Evolutionary conservation across 768 basidiomycete genomes (phyloP), one percentile per base, ranked within the genome.

Genomic region (Leccinellum rugosiceps): DNA sequence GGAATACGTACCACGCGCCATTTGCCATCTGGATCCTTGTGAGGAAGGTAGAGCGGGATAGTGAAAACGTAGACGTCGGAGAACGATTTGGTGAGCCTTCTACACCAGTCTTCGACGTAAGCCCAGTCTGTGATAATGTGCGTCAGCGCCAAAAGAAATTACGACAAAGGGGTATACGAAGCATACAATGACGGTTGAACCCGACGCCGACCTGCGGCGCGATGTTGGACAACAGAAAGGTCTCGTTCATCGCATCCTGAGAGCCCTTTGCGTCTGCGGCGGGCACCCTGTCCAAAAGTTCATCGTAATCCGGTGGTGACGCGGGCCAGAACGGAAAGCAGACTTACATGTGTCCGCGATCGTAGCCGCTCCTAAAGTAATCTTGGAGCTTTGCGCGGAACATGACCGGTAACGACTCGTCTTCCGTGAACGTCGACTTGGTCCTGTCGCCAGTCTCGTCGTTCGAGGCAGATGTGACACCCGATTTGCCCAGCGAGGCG

Each of bases 181-280:
- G 45, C 63, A 59, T 65, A 94, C 95, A 99, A 68, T 98, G 94
- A 54, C 97, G 80, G 68, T 98, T 99, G 79, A 98, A 99, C 0
- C 96, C 97, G 41, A 84, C 92, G 1, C 97, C 97, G 25, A 99
- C 94, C 80, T 99, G 97, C 44, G 97, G 97, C 5, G 97, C 96
- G 52, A 99, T 97, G 67, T 99, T 99, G 0, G 92, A 87, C 46
- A 99, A 75, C 34, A 92, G 76, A 72, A 99, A 99, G 0, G 96
- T 99, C 74, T 99, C 94, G 69, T 98, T 73, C 96, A 98, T 98
- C 10, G 96, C 96, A 55, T 82, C 81, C 80, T 95, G 94, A 15
- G 91, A 93, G 31, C 77, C 74, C 70, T 95, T 98, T 8, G 94
- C 95, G 73, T 99, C 97, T 30, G 96, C 96, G 19, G 96, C 96